Base-by-base conservation (phyloP, 1,284 basidiomycete species). In the Lignosus rhinocerotis region DNA sequence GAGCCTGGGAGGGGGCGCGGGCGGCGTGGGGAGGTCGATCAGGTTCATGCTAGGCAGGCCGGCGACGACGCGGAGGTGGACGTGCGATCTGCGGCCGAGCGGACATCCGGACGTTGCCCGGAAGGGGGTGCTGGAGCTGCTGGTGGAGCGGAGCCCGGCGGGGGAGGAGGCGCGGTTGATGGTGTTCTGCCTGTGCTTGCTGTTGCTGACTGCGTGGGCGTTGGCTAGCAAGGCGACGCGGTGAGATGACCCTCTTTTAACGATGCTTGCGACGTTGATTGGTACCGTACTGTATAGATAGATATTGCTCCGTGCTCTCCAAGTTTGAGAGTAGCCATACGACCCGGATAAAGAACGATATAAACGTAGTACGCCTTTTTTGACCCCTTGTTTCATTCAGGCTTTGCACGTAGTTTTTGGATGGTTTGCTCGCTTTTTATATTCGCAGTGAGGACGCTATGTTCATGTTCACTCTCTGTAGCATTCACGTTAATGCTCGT, bases 131-230 rank as follows among this genome's bases (percentile, higher is more conserved):
- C 36, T 75, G 30, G 71, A 73, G 51, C 68, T 90, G 51, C 53
- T 87, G 32, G 63, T 82, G 16, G 88, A 89, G 71, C 76, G 72
- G 56, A 84, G 83, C 34, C 72, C 80, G 0, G 88, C 88, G 11
- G 88, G 88, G 1, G 85, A 90, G 68, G 88, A 90, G 70, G 78
- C 81, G 68, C 76, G 88, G 59, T 75, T 88, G 72, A 75, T 90
- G 44, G 50, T 81, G 50, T 82, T 87, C 59, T 82, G 84, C 62
- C 68, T 78, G 50, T 71, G 82, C 56, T 67, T 90, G 57, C 73
- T 85, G 3, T 72, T 76, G 52, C 69, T 88, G 52, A 84, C 87
- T 6, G 67, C 81, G 38, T 86, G 83, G 84, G 82, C 63, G 60
- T 38, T 64, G 45, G 48, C 36, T 50, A 58, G 53, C 43, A 56